phyloP scores from a whole-genome alignment of 441 rosid genomes.

The Kokia cookei region DNA sequence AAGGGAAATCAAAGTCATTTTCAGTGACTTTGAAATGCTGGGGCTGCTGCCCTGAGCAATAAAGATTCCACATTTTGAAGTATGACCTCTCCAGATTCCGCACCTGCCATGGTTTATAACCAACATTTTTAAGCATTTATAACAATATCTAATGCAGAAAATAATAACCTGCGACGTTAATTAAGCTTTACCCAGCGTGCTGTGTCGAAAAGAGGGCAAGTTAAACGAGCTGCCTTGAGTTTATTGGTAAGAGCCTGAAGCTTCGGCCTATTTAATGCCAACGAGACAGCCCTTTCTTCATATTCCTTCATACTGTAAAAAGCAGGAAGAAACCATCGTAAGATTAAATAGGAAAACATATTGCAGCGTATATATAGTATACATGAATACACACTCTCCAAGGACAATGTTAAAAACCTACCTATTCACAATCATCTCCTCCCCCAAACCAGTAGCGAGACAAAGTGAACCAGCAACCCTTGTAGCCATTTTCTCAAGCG shows the following conservation, averaged over 20 bases:
- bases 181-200: conserved; percentile 72
- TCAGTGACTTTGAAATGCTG: conserved; percentile 79
- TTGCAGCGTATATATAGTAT: neutral
- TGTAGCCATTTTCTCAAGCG: conserved; percentile 99
- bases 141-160: neutral
- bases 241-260: conserved; percentile 68
- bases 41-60: conserved; percentile 70
- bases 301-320: conserved; percentile 75
- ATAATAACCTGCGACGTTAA: neutral
- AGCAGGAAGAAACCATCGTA: neutral
- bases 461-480: conserved; percentile 99
- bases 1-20: conserved; percentile 74
- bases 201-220: conserved; percentile 91
- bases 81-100: conserved; percentile 83
- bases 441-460: conserved; percentile 95
- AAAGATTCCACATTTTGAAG: conserved; percentile 93
- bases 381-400: neutral
- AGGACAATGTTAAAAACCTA: conserved; percentile 7
- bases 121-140: neutral
- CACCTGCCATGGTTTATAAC: conserved; percentile 42
- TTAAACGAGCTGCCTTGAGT: conserved; percentile 64
- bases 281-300: conserved; percentile 86
- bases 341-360: neutral
- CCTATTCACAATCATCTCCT: conserved; percentile 95
- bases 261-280: conserved; percentile 68